These are phyloP conservation scores for Xylariaceae sp. DNA, from an alignment of 2,329 filamentous ascomycete genomes.

Conservation along the genomic window DNA sequence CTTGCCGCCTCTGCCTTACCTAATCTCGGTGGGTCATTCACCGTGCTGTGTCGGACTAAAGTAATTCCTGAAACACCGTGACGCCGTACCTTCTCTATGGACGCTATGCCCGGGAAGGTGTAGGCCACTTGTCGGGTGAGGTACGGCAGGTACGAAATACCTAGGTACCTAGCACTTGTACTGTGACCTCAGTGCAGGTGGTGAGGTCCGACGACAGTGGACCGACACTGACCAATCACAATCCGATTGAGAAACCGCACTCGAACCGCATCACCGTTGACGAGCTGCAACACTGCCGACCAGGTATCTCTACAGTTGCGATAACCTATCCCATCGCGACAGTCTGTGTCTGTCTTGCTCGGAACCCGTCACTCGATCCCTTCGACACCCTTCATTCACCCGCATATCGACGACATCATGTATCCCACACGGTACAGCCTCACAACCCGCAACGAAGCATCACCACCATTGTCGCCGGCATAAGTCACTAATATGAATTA, in stretches of 20 bases:
- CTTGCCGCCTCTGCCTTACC: not conserved
- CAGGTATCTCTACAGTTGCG: not conserved
- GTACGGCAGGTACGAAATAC: too few relatives aligned
- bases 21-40: not conserved
- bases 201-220: not conserved
- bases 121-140: too few relatives aligned
- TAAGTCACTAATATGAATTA: conserved; percentile 10
- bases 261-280: not conserved
- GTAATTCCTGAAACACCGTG: conserved; percentile 10
- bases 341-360: not conserved
- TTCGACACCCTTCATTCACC: conserved; percentile 1
- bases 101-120: too few relatives aligned
- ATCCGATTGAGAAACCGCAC: not conserved
- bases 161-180: too few relatives aligned
- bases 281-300: conserved; percentile 1
- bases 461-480: not conserved
- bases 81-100: too few relatives aligned
- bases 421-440: conserved; percentile 34
- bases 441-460: not conserved
- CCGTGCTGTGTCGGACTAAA: conserved; percentile 11
- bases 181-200: not conserved
- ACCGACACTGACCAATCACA: conserved; percentile 11
- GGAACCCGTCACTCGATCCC: conserved; percentile 5
- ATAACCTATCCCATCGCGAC: not conserved
- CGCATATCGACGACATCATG: conserved; percentile 28